Conservation (phyloP, 345 rosid genomes). For the Populus nigra region DNA sequence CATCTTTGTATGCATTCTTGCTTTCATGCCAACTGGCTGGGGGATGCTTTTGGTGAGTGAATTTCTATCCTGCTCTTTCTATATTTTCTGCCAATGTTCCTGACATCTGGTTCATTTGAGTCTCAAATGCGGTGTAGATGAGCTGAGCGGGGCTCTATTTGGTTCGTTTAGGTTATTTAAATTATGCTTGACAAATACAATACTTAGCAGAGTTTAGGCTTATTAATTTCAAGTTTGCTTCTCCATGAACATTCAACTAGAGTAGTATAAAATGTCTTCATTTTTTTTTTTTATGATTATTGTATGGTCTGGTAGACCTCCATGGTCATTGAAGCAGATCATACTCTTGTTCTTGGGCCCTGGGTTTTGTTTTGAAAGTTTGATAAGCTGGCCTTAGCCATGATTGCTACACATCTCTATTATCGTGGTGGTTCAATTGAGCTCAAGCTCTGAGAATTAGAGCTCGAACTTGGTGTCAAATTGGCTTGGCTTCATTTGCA, state of each 20-base stretch:
- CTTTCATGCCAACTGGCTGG: conserved; percentile 99
- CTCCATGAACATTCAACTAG: too few species aligned
- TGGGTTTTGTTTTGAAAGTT: neutral
- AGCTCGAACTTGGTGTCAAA: neutral
- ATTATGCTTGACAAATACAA: neutral
- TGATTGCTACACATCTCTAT: neutral
- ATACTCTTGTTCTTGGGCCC: neutral
- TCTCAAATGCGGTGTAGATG: neutral
- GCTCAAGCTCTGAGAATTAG: neutral
- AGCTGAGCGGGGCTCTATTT: neutral
- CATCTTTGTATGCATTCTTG: conserved; percentile 85
- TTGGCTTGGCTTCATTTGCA: neutral
- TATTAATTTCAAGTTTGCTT: too few species aligned
- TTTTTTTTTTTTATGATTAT: too few species aligned
- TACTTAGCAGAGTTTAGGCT: neutral
- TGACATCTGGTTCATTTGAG: neutral
- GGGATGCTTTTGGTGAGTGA: conserved; percentile 87
- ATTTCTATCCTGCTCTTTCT: neutral
- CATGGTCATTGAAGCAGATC: too few species aligned
- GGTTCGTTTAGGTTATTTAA: neutral
- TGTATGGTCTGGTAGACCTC: too few species aligned
- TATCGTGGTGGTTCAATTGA: neutral
- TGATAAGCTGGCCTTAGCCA: neutral
- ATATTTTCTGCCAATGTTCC: neutral
- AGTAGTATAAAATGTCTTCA: too few species aligned